These are phyloP conservation scores for Wickerhamiella dianesei DNA, from an alignment of 805 yeast genomes.

Conservation along the genomic window DNA sequence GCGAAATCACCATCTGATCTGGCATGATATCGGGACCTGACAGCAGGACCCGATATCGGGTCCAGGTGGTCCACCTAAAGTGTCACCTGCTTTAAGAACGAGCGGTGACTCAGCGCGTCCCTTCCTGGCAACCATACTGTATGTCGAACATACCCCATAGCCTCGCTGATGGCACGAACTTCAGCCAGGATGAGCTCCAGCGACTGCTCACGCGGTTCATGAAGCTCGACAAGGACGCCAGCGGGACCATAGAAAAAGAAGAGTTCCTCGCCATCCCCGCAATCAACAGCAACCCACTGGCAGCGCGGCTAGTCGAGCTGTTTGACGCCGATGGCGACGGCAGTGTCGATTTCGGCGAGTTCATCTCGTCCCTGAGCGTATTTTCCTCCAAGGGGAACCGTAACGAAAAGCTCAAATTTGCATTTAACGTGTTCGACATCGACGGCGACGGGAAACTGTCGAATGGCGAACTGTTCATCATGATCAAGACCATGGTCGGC, in stretches of 20 bases:
- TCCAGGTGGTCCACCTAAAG: too few relatives aligned
- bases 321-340: conserved; percentile 91
- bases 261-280: conserved; percentile 93
- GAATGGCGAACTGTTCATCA: conserved; percentile 86
- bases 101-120: too few relatives aligned
- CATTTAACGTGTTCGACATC: conserved; percentile 87
- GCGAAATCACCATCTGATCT: too few relatives aligned
- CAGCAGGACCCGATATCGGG: too few relatives aligned
- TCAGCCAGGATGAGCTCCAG: conserved; percentile 83
- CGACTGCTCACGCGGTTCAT: conserved; percentile 82
- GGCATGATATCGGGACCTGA: too few relatives aligned
- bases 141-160: conserved; percentile 17
- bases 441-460: conserved; percentile 92
- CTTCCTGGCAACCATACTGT: too few relatives aligned
- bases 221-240: conserved; percentile 86
- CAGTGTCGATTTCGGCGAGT: conserved; percentile 89
- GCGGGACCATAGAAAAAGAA: conserved; percentile 79
- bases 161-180: conserved; percentile 24
- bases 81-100: too few relatives aligned
- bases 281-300: conserved; percentile 77
- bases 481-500: conserved; percentile 94
- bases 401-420: conserved; percentile 73
- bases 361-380: conserved; percentile 71
- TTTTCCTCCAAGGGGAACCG: conserved; percentile 73
- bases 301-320: conserved; percentile 79